Evolutionary conservation across 805 yeast genomes (phyloP).

Genomic region (Komagataella phaffii): DNA sequence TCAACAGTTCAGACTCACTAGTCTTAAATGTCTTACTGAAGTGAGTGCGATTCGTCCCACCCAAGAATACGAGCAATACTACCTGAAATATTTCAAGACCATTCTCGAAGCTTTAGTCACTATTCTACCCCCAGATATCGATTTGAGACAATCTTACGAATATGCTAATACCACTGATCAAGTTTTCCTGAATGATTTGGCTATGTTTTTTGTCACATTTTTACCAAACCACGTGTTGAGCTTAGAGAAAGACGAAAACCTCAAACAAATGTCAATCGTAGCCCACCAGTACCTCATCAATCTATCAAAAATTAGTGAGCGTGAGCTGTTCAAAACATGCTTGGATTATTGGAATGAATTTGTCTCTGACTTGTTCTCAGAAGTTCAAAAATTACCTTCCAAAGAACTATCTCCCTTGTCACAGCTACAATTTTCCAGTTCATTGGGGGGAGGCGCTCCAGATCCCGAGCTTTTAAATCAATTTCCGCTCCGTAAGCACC

Average conservation of each 20-base stretch:
- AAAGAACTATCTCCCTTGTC: slow-evolving; percentile 62
- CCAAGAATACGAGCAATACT: slow-evolving; percentile 34
- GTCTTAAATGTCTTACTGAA: slow-evolving; percentile 90
- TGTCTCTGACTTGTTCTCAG: slow-evolving; percentile 72
- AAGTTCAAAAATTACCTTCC: slow-evolving; percentile 69
- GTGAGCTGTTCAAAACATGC: slow-evolving; percentile 91
- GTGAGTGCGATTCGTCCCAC: slow-evolving; percentile 58
- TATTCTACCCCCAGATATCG: slow-evolving; percentile 62
- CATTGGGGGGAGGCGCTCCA: slow-evolving; percentile 64
- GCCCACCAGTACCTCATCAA: slow-evolving; percentile 75
- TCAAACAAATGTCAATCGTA: slow-evolving; percentile 38
- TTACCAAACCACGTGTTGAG: slow-evolving; percentile 58
- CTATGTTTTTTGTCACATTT: slow-evolving; percentile 83
- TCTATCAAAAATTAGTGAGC: slow-evolving; percentile 82
- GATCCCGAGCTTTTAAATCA: slow-evolving; percentile 69
- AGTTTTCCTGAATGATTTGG: slow-evolving; percentile 88
- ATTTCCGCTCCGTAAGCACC: slow-evolving; percentile 76
- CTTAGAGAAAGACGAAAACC: slow-evolving; percentile 44
- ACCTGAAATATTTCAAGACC: slow-evolving; percentile 55
- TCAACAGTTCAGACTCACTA: slow-evolving; percentile 65
- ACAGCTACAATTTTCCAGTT: slow-evolving; percentile 40
- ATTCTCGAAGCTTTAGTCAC: slow-evolving; percentile 56
- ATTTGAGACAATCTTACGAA: slow-evolving; percentile 59
- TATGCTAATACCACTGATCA: slow-evolving; percentile 75
- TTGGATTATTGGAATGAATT: slow-evolving; percentile 89